These are phyloP conservation scores for Lactarius akahatsu DNA, from an alignment of 768 basidiomycete genomes.

Conservation along the genomic window DNA sequence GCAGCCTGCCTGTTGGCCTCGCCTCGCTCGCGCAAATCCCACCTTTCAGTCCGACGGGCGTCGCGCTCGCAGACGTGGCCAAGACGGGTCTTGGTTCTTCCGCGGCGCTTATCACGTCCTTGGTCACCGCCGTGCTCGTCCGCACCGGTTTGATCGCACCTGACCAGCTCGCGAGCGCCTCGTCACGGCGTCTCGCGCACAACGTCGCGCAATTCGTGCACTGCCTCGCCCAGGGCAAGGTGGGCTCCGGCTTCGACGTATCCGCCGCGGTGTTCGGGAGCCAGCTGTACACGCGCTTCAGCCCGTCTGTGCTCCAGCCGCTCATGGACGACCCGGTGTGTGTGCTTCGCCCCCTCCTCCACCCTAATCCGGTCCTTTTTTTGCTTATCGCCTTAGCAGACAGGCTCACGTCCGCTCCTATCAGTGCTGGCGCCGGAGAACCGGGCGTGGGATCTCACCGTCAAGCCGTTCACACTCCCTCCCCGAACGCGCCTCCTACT, in stretches of 20 bases:
- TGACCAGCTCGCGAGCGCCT: slow-evolving; percentile 42
- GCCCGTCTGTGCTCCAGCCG: slow-evolving; percentile 62
- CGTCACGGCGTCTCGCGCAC: slow-evolving; percentile 67
- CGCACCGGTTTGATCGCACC: slow-evolving; percentile 64
- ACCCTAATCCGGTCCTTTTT: not conserved
- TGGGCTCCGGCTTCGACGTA: slow-evolving; percentile 97
- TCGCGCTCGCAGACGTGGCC: slow-evolving; percentile 77
- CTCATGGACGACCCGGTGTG: slow-evolving; percentile 57
- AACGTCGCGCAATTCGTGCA: slow-evolving; percentile 94
- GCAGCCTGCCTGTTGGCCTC: slow-evolving; percentile 61
- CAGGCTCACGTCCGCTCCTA: slow-evolving; percentile 37
- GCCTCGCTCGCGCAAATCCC: slow-evolving; percentile 65
- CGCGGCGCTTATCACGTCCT: slow-evolving; percentile 93
- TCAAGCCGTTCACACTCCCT: slow-evolving; percentile 76
- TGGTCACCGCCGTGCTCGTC: slow-evolving; percentile 81
- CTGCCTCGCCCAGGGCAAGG: slow-evolving; percentile 95
- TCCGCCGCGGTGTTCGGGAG: slow-evolving; percentile 92
- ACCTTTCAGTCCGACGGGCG: slow-evolving; percentile 72
- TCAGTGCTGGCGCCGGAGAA: slow-evolving; percentile 65
- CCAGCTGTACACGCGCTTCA: slow-evolving; percentile 88
- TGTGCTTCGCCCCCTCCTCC: slow-evolving; percentile 28
- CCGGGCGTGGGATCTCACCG: slow-evolving; percentile 67
- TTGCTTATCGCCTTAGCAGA: slow-evolving; percentile 29
- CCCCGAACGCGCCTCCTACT: slow-evolving; percentile 81
- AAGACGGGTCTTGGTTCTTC: slow-evolving; percentile 98